Conservation (phyloP, 1,284 basidiomycete genomes). For the Melampsora americana region DNA sequence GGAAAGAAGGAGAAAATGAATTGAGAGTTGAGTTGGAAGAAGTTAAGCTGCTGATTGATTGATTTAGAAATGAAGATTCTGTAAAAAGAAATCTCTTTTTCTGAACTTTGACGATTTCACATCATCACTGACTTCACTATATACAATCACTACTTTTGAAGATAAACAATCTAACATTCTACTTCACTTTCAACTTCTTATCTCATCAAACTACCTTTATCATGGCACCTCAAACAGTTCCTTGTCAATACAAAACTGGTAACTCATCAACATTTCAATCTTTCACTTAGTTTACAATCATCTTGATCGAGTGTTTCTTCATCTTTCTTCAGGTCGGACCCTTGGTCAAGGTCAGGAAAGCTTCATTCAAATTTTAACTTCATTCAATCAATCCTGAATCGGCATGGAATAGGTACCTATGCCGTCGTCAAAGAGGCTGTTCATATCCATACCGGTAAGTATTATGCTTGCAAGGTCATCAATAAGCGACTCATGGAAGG, state of each 20-base stretch:
- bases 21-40: no score
- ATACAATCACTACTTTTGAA: no score
- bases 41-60: no score
- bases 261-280: neutral
- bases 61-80: no score
- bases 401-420: conserved; percentile 77
- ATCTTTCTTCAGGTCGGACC: conserved; percentile 27
- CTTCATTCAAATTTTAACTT: neutral
- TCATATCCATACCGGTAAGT: conserved; percentile 80
- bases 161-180: no score
- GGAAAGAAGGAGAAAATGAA: no score
- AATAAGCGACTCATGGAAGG: conserved; percentile 92
- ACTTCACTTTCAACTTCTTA: no score
- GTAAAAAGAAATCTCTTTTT: no score
- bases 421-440: conserved; percentile 92
- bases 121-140: no score
- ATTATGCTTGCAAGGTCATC: conserved; percentile 87
- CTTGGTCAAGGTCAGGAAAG: conserved; percentile 42
- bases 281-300: neutral
- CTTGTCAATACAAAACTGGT: conserved; percentile 45
- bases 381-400: neutral
- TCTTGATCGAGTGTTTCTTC: neutral
- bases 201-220: neutral
- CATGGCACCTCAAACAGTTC: conserved; percentile 38
- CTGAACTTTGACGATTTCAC: no score